A percentile compares a stretch with the other conserved stretches of the same genome.
Evolutionary conservation across 352 stramenopile species (phyloP).

Genomic region (Globisporangium cylindrosporum): DNA sequence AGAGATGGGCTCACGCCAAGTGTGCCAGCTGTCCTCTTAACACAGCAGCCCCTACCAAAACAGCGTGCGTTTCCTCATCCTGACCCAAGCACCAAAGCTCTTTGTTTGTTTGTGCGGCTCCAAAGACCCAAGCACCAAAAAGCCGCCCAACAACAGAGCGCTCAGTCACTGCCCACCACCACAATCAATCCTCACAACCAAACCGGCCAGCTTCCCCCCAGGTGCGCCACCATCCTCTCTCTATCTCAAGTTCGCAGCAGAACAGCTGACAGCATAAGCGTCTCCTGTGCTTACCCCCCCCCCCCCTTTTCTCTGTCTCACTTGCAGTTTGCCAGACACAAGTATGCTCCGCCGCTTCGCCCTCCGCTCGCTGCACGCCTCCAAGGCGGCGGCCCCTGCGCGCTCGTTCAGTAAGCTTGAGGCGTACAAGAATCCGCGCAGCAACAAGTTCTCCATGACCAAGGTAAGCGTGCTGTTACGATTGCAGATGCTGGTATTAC

Average conservation of each 20-base stretch:
- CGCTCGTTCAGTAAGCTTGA: conserved; percentile 25
- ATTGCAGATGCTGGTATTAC: background rate
- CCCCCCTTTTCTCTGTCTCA: background rate
- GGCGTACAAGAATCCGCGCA: conserved; percentile 76
- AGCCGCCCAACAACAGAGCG: background rate
- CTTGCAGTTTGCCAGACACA: background rate
- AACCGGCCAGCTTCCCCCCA: background rate
- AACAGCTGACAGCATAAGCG: too few relatives aligned
- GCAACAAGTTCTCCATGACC: conserved; percentile 87
- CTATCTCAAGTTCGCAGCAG: too few relatives aligned
- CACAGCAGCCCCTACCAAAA: background rate
- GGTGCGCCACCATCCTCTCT: background rate
- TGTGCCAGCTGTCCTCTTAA: background rate
- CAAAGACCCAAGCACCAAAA: conserved; percentile 1
- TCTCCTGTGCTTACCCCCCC: background rate
- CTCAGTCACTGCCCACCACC: conserved; percentile 1
- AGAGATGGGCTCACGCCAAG: background rate
- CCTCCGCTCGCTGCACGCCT: conserved; percentile 13
- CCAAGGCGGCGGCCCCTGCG: background rate
- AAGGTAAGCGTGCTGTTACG: conserved; percentile 31
- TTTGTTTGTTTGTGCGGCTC: background rate
- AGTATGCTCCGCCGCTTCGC: conserved; percentile 20
- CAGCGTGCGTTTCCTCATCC: background rate
- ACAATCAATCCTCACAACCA: background rate
- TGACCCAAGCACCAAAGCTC: conserved; percentile 10